A percentile compares a stretch with the other conserved stretches of the same genome.
These are phyloP conservation scores for Perkinsus marinus DNA, from an alignment of 169 alveolate genomes.

Conservation along the genomic window DNA sequence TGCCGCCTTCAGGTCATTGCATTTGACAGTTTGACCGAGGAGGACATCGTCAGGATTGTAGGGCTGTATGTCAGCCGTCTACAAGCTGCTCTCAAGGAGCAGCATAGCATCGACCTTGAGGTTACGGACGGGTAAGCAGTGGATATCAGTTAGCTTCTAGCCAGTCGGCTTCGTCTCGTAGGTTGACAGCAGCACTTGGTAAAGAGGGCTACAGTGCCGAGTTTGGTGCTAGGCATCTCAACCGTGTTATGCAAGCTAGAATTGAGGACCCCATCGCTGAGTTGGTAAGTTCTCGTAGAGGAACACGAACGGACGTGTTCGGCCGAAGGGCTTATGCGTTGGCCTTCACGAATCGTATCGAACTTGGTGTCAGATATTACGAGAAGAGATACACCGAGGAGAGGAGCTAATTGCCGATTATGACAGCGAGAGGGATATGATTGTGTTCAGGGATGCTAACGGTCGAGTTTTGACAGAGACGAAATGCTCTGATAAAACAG, in stretches of 20 bases:
- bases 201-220: slow-evolving; percentile 23
- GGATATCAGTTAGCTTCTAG: not conserved
- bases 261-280: not conserved
- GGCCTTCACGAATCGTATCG: no score
- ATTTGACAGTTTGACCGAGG: not conserved
- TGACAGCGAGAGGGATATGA: not conserved
- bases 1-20: not conserved
- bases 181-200: not conserved
- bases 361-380: not conserved
- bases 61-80: not conserved
- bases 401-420: not conserved
- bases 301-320: no score
- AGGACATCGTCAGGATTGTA: not conserved
- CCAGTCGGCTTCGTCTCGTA: not conserved
- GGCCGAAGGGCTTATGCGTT: no score
- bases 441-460: not conserved
- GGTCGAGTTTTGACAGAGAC: not conserved
- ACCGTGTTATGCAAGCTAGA: slow-evolving; percentile 1
- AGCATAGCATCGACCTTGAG: not conserved
- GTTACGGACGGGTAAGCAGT: slow-evolving; percentile 9
- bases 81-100: not conserved
- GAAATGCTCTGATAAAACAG: not conserved
- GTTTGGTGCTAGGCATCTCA: slow-evolving; percentile 32
- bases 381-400: not conserved
- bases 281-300: not conserved